Evolutionary conservation across 805 yeast species (phyloP), one percentile per base, ranked within the genome.

Genomic region (Yamadazyma nakazawae): DNA sequence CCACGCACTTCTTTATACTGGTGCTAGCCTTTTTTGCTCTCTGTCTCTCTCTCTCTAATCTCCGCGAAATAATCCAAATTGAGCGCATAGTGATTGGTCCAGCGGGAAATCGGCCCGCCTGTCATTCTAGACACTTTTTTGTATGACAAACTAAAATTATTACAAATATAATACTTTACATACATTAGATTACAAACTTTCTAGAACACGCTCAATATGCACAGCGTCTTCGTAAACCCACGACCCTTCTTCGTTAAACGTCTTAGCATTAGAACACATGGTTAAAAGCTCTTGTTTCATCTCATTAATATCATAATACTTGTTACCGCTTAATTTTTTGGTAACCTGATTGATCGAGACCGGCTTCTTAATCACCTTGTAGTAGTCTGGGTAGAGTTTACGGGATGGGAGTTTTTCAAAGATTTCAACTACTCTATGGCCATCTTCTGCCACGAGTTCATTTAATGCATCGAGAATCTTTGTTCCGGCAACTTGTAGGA

Each of bases 331-430:
- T 45, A 83, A 57, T 44, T 72, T 73, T 63, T 78, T 81, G 48
- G 67, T 70, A 45, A 85, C 68, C 52, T 74, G 80, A 43, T 71
- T 70, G 42, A 86, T 63, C 2, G 90, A 75, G 19, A 83, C 78
- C 2, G 91, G 90, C 45, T 67, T 64, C 52, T 69, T 65, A 56
- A 86, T 84, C 45, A 81, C 69, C 55, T 74, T 69, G 60, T 85
- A 92, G 63, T 92, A 92, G 64, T 92, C 97, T 0, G 97, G 94
- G 62, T 89, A 92, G 45, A 81, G 61, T 61, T 79, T 78, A 52
- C 78, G 77, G 0, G 91, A 77, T 2, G 98, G 98, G 43, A 85
- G 69, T 39, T 75, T 79, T 56, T 81, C 60, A 67, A 91, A 91
- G 13, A 69, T 59, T 26, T 69, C 75, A 6, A 61, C 50, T 1